Conservation (phyloP, 2,329 filamentous ascomycete genomes). For the Ophiostoma pallidulum region DNA sequence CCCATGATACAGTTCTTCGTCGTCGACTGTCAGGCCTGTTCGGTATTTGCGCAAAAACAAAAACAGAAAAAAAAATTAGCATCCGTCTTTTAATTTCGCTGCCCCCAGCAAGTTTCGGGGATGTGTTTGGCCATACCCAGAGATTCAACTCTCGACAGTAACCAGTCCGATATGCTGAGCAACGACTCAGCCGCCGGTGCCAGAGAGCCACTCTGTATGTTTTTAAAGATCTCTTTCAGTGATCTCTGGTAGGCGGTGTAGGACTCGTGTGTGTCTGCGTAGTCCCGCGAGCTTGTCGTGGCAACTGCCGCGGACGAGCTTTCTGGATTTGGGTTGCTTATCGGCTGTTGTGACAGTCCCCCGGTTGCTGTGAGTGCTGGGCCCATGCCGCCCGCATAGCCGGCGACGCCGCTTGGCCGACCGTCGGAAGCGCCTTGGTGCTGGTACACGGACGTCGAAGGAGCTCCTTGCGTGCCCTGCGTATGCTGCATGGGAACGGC, state of each 20-base stretch:
- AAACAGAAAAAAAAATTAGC: too few relatives aligned
- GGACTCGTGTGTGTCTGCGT: constrained; percentile 43
- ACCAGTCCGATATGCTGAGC: constrained; percentile 44
- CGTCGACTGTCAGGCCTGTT: constrained; percentile 73
- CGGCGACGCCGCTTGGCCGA: constrained; percentile 46
- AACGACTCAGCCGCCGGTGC: constrained; percentile 43
- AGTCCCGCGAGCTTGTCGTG: constrained; percentile 2
- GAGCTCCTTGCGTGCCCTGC: constrained; percentile 36
- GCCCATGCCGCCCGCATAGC: constrained; percentile 39
- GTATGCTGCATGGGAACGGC: constrained; percentile 45
- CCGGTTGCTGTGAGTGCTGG: constrained; percentile 21
- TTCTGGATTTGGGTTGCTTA: neutral
- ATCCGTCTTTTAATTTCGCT: too few relatives aligned
- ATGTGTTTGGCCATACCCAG: constrained; percentile 37
- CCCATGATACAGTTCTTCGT: constrained; percentile 63
- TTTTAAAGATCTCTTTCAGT: constrained; percentile 60
- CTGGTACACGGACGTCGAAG: constrained; percentile 56
- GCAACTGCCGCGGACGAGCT: neutral
- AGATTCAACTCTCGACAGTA: constrained; percentile 45
- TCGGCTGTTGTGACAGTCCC: constrained; percentile 33
- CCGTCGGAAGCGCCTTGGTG: constrained; percentile 49
- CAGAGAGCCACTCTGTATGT: constrained; percentile 48
- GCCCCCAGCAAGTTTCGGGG: neutral
- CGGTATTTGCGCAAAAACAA: too few relatives aligned
- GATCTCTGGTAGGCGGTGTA: constrained; percentile 57